phyloP scores from a whole-genome alignment of 768 basidiomycete genomes.

The Lactifluus rugatus region DNA sequence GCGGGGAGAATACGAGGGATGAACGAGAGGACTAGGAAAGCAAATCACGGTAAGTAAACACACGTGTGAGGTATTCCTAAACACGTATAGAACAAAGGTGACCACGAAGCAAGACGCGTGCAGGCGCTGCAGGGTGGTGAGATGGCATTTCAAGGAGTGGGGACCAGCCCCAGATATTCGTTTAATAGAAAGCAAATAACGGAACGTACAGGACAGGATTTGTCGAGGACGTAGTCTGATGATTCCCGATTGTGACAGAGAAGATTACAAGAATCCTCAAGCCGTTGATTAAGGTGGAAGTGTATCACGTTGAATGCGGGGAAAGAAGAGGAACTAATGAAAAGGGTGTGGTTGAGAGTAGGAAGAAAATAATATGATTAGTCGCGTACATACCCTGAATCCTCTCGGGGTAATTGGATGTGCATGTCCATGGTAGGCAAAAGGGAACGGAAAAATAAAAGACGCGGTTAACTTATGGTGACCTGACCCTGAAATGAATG shows the following conservation, averaged over 20 bases:
- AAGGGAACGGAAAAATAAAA: not conserved
- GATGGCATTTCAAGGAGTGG: not conserved
- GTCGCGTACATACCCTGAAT: conserved; percentile 2
- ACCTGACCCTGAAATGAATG: not conserved
- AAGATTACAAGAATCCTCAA: not conserved
- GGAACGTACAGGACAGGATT: not conserved
- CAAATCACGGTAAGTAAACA: not conserved
- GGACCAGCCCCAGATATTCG: not conserved
- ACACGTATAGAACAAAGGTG: not conserved
- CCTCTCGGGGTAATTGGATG: conserved; percentile 9
- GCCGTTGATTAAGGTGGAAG: not conserved
- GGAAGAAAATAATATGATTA: conserved; percentile 3
- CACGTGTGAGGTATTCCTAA: not conserved
- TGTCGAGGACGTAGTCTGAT: not conserved
- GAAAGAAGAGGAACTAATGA: not conserved
- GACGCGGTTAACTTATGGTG: not conserved
- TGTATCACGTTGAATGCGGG: not conserved
- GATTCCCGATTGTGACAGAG: not conserved
- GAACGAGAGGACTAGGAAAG: conserved; percentile 4
- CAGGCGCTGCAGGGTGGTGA: not conserved
- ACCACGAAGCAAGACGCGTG: not conserved
- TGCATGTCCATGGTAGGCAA: conserved; percentile 4
- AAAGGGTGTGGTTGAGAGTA: not conserved
- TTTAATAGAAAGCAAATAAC: not conserved
- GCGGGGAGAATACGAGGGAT: not conserved